Evolutionary conservation across 2,329 filamentous ascomycete species (phyloP), one percentile per base, ranked within the genome.

Genomic region (Xylaria sp.): DNA sequence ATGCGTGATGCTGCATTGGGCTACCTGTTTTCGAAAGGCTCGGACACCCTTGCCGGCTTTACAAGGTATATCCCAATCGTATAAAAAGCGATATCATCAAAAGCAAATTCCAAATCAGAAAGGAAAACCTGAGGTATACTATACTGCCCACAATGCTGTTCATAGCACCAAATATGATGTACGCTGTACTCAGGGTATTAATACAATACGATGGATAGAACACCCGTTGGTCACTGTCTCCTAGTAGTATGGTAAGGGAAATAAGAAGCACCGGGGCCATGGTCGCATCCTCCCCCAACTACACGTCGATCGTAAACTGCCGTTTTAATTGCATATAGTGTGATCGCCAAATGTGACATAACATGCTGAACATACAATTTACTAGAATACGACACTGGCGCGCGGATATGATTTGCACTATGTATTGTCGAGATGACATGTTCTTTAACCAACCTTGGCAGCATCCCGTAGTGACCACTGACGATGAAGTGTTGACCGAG

Each of bases 81-180:
- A 39, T 15, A 7, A 63, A 61, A 65, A 69, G 69, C 64, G 62
- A 59, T 66, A 48, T 72, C 66, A 74, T 73, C 73, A 74, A 75
- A 76, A 76, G 72, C 63, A 77, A 76, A 75, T 76, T 75, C 73
- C 68, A 70, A 41, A 69, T 59, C 39, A 28, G 41, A 51, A 55
- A 20, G 18, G 41, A 51, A 61, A 65, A 41, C 41, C 44, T 41
- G 25, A n/a, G 37, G 28, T 58, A 23, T 32, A n/a, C 18, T n/a
- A 39, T 62, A 62, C 51, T 28, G 37, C 23, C 9, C 23, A 41
- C 18, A 54, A 44, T 58, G 41, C 46, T 39, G 18, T 32, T 50
- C 48, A 34, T 54, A 59, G 9, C 62, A 57, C 41, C 28, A 39
- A 3, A 9, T 13, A 28, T 51, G 34, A 32, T 57, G 20, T 52